Evolutionary conservation across 2,329 filamentous ascomycete species (phyloP), one percentile per base, ranked within the genome.

Genomic region (Fusarium redolens): DNA sequence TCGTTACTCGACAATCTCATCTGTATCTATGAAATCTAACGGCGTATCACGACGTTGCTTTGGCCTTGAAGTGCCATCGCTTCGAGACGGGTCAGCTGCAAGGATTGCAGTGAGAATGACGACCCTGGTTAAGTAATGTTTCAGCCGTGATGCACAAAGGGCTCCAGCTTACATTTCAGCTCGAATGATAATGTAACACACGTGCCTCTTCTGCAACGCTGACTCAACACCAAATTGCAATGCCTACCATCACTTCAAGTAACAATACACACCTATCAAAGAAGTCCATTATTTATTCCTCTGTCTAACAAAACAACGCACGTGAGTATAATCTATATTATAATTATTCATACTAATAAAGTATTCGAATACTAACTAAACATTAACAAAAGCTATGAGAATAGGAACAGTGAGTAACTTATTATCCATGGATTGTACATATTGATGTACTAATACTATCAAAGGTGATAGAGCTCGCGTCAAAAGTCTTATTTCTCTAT

Each of bases 11-110:
- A 48, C 38, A 45, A 57, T 52, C 55, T 64, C 57, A 41, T 64
- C 28, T 50, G 33, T 25, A 45, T 51, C 43, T 38, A 41, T 50
- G 18, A 54, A 61, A 68, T 50, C 48, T 52, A 37, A 55, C 48
- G 48, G 35, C 28, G 65, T 61, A 61, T 62, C 59, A 68, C 65
- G 64, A 68, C 64, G 65, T 68, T 68, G 65, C 54, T n/a, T 63
- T 63, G n/a, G 14, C 35, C 22, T 33, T 14, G 15, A 17, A 40
- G 55, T 38, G 41, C 33, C 38, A 50, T 31, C 38, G 44, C 38
- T 30, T 51, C 20, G 43, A 40, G 44, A 30, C 12, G 22, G 37
- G 14, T 48, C 43, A 40, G 28, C 4, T 67, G 17, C 40, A 44
- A 30, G 50, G 25, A 45, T 40, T 35, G 31, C 9, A 11, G 31